These are phyloP conservation scores for Fistulinella prunicolor DNA, from an alignment of 768 basidiomycete genomes.

Conservation along the genomic window DNA sequence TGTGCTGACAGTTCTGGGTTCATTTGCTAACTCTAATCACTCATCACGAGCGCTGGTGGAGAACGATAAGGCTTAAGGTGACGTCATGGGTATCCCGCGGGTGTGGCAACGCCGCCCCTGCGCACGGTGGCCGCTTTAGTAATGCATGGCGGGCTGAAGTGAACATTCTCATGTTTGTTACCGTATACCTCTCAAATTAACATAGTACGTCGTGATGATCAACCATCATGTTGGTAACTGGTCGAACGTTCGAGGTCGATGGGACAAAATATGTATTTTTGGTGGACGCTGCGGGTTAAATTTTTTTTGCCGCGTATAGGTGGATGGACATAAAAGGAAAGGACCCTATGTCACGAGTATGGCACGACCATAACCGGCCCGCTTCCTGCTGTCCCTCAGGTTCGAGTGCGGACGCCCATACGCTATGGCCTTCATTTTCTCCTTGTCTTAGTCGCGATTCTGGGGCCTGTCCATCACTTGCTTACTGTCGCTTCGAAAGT, in stretches of 20 bases:
- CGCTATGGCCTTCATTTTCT: background rate
- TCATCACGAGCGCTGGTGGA: too few species aligned
- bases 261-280: background rate
- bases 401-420: conserved; percentile 10
- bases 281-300: background rate
- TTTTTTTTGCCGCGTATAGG: background rate
- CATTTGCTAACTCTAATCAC: background rate
- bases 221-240: too few species aligned
- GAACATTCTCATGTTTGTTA: too few species aligned
- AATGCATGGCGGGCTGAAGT: too few species aligned
- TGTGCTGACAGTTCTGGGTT: background rate
- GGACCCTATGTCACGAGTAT: conserved; percentile 23
- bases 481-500: background rate
- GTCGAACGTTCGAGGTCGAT: conserved; percentile 2
- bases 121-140: too few species aligned
- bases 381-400: conserved; percentile 11
- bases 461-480: background rate
- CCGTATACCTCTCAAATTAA: too few species aligned
- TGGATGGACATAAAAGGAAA: conserved; percentile 14
- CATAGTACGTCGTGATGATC: too few species aligned
- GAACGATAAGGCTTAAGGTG: background rate
- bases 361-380: conserved; percentile 5
- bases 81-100: conserved; percentile 2
- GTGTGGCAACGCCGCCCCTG: background rate
- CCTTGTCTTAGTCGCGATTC: background rate